phyloP scores from a whole-genome alignment of 2,329 filamentous ascomycete species.

The Hymenoscyphus fraxineus region DNA sequence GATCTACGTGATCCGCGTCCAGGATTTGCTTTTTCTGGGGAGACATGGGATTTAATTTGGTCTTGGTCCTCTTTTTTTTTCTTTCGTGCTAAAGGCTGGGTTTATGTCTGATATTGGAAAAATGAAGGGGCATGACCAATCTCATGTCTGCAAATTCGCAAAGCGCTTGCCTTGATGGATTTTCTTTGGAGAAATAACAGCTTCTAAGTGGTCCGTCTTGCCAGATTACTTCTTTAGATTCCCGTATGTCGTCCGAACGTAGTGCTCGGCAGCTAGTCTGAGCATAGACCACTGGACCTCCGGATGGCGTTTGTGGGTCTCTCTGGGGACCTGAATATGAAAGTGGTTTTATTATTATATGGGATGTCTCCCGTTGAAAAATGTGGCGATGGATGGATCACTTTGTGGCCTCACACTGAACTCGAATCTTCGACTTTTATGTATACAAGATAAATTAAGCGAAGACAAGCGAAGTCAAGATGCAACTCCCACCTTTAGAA shows the following conservation, averaged over 20 bases:
- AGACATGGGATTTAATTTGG: not conserved
- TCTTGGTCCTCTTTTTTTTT: not conserved
- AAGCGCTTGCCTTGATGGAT: not conserved
- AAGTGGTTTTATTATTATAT: no score
- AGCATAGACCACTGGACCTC: no score
- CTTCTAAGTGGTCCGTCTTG: not conserved
- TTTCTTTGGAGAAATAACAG: not conserved
- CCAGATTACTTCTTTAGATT: not conserved
- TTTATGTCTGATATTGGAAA: not conserved
- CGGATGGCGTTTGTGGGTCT: no score
- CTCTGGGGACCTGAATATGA: no score
- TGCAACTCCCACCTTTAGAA: conserved; percentile 40
- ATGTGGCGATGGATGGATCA: no score
- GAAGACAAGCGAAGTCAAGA: conserved; percentile 17
- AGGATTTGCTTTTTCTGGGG: not conserved
- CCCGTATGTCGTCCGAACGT: no score
- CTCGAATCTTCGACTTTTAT: not conserved
- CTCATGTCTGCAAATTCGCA: not conserved
- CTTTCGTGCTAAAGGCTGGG: no score
- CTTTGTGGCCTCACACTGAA: no score
- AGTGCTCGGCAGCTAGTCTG: no score
- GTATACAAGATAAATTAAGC: not conserved
- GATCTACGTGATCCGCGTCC: not conserved
- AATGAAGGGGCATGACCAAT: not conserved
- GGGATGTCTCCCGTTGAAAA: no score